Evolutionary conservation across 2,329 filamentous ascomycete genomes (phyloP), one percentile per base, ranked within the genome.

Genomic region (Parastagonospora nodorum): DNA sequence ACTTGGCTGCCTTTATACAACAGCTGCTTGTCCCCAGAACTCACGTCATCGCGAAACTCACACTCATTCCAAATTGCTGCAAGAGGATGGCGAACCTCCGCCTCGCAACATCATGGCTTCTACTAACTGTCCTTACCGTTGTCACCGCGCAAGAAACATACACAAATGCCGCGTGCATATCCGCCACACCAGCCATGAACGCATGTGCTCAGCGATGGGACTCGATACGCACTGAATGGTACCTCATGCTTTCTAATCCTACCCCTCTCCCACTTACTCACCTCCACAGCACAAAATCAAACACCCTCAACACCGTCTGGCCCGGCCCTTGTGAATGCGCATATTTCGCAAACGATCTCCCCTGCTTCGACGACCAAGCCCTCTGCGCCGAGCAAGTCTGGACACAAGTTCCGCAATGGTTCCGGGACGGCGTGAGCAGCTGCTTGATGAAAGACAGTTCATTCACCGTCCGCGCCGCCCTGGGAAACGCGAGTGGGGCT

Each of bases 341-440:
- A 5, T 58, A 55, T 37, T 57, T 42, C n/a, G 37, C 45, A n/a
- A 53, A 57, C 31, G 51, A 55, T 35, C 27, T 58, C 9, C 48
- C 51, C 2, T 58, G 55, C 40, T 58, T 58, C 35, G 55, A 58
- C 29, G 55, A 58, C 28, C 42, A 55, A n/a, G 46, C 33, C 7
- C 32, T 50, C 8, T 58, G 55, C 28, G 55, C 55, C 5, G 42
- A 35, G 2, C 55, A 58, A 29, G 50, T 58, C 5, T 58, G 55
- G 55, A 58, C 51, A 4, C 55, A 58, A 33, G 51, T 52, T 2
- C 51, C 51, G 19, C 55, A 58, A 28, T 58, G 51, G 55, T 58
- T 58, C 19, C 42, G 55, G 14, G 55, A 58, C 31, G 55, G 55
- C 19, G 51, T 55, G 5, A 52, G 51, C 27, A 55, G 51, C 39